Evolutionary conservation across 352 stramenopile species (phyloP).

Genomic region (Pythium brachiatum): DNA sequence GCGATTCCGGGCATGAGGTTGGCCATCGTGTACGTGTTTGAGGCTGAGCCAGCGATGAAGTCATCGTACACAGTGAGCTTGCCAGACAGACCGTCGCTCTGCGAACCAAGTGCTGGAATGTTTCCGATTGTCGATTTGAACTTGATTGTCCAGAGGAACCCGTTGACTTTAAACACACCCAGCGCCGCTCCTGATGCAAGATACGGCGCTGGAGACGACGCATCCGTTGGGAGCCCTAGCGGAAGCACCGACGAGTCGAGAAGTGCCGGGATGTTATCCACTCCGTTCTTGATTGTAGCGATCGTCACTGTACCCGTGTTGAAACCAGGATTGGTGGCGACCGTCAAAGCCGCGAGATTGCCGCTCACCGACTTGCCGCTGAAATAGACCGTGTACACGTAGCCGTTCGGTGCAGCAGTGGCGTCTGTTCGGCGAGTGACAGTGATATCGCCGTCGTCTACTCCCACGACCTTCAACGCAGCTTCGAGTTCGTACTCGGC

Average conservation of each 20-base stretch:
- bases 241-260: slow-evolving; percentile 41
- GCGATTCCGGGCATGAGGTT: slow-evolving; percentile 59
- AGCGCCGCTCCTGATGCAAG: slow-evolving; percentile 34
- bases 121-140: slow-evolving; percentile 80
- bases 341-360: slow-evolving; percentile 31
- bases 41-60: slow-evolving; percentile 40
- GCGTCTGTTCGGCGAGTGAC: slow-evolving; percentile 50
- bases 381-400: slow-evolving; percentile 78
- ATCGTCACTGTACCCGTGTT: slow-evolving; percentile 31
- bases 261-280: slow-evolving; percentile 32
- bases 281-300: slow-evolving; percentile 32
- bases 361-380: slow-evolving; percentile 41
- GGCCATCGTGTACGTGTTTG: slow-evolving; percentile 47
- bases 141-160: slow-evolving; percentile 77
- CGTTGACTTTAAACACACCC: slow-evolving; percentile 73
- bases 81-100: slow-evolving; percentile 26
- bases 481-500: slow-evolving; percentile 42
- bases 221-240: slow-evolving; percentile 33
- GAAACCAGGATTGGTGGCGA: slow-evolving; percentile 26
- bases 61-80: slow-evolving; percentile 35
- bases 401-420: slow-evolving; percentile 46
- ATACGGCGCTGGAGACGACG: slow-evolving; percentile 32
- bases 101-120: slow-evolving; percentile 37
- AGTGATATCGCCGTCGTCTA: slow-evolving; percentile 36
- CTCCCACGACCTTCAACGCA: slow-evolving; percentile 22